Conservation (phyloP, 371 early-diverging fungal species). For the Mucor lusitanicus region DNA sequence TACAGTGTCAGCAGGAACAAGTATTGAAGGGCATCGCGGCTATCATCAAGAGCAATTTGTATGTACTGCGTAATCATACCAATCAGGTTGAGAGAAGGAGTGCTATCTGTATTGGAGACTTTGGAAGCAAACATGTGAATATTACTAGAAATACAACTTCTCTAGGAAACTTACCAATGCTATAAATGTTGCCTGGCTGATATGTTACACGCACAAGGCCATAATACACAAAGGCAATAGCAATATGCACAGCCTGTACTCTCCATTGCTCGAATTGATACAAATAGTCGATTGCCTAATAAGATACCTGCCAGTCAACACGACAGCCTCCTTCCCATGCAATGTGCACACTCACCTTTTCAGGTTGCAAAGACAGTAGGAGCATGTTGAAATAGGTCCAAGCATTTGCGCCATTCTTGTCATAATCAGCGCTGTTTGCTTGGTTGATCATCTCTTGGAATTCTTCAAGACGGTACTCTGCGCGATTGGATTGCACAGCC, state of each 20-base stretch:
- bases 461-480: constrained; percentile 63
- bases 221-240: constrained; percentile 77
- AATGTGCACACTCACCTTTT: constrained; percentile 49
- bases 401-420: constrained; percentile 61
- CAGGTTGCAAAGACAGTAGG: constrained; percentile 86
- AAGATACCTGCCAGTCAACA: not conserved
- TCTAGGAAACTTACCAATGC: constrained; percentile 34
- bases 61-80: constrained; percentile 63
- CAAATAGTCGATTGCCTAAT: constrained; percentile 76
- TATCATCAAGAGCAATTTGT: constrained; percentile 49
- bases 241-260: constrained; percentile 91
- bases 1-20: constrained; percentile 64
- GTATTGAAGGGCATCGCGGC: constrained; percentile 66
- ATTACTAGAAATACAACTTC: not conserved
- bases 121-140: not conserved
- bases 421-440: constrained; percentile 60
- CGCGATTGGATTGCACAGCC: constrained; percentile 39
- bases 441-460: constrained; percentile 68
- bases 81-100: constrained; percentile 56
- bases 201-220: constrained; percentile 78
- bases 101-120: not conserved
- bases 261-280: constrained; percentile 57
- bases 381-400: constrained; percentile 83
- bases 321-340: not conserved
- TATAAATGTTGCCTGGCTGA: constrained; percentile 22